Evolutionary conservation across 2,329 filamentous ascomycete species (phyloP).

Genomic region (Phialophora verrucosa): DNA sequence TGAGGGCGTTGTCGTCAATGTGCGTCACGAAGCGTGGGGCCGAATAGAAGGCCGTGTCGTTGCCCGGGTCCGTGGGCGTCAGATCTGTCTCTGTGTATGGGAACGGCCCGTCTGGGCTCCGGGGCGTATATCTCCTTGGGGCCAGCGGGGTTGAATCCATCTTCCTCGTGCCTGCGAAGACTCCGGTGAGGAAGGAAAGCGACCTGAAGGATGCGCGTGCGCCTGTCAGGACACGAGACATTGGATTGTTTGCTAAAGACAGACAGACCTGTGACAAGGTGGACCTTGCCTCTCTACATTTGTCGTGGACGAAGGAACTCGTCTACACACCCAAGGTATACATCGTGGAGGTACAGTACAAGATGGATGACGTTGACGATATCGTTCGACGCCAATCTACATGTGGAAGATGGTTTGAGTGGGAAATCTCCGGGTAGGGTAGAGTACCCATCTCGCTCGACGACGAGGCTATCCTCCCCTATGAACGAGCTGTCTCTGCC

Average conservation of each 20-base stretch:
- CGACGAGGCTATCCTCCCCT: background rate
- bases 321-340: background rate
- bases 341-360: background rate
- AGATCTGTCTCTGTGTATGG: constrained; percentile 40
- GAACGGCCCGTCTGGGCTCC: constrained; percentile 33
- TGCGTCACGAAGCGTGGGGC: constrained; percentile 59
- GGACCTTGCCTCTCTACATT: background rate
- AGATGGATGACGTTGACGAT: constrained; percentile 13
- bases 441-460: no score
- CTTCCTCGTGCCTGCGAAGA: constrained; percentile 25
- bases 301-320: background rate
- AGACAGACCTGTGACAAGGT: background rate
- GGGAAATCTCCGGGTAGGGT: background rate
- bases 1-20: constrained; percentile 59
- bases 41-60: constrained; percentile 40
- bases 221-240: constrained; percentile 28
- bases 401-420: constrained; percentile 5
- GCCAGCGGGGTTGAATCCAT: constrained; percentile 18
- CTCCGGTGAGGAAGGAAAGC: constrained; percentile 30
- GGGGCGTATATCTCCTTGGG: constrained; percentile 32
- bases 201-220: constrained; percentile 25
- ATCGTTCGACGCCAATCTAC: constrained; percentile 1
- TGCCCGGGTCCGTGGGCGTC: constrained; percentile 38
- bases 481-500: background rate
- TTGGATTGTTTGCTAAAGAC: constrained; percentile 15